Evolutionary conservation across 1,284 basidiomycete genomes (phyloP).

Genomic region (Heliocybe sulcata): DNA sequence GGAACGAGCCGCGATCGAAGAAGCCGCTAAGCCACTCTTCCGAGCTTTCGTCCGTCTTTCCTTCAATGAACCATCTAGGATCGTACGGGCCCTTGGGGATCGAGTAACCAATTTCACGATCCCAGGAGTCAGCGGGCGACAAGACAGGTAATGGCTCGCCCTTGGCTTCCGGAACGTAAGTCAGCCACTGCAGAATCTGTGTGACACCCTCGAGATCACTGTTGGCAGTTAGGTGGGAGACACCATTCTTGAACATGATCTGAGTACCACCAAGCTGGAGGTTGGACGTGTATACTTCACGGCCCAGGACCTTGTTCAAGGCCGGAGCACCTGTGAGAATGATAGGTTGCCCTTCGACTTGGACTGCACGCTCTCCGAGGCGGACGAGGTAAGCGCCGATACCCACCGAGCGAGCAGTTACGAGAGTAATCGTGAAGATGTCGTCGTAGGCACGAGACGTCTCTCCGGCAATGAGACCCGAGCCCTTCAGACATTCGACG

Average conservation of each 20-base stretch:
- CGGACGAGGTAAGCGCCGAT: slow-evolving; percentile 99
- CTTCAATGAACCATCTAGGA: slow-evolving; percentile 96
- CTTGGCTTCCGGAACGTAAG: slow-evolving; percentile 84
- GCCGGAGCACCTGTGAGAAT: slow-evolving; percentile 97
- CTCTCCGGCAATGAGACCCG: slow-evolving; percentile 97
- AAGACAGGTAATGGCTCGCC: slow-evolving; percentile 75
- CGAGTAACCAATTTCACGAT: slow-evolving; percentile 85
- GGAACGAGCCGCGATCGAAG: slow-evolving; percentile 96
- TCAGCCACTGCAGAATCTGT: slow-evolving; percentile 92
- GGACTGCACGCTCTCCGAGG: slow-evolving; percentile 95
- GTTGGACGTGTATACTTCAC: slow-evolving; percentile 99
- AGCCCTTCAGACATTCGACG: slow-evolving; percentile 94
- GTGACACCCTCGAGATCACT: slow-evolving; percentile 94
- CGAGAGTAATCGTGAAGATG: slow-evolving; percentile 99
- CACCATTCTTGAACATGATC: slow-evolving; percentile 99
- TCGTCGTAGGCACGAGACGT: slow-evolving; percentile 98
- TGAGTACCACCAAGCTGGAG: slow-evolving; percentile 98
- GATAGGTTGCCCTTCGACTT: slow-evolving; percentile 98
- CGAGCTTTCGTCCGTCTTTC: slow-evolving; percentile 81
- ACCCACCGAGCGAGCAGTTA: slow-evolving; percentile 97
- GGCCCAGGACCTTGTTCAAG: slow-evolving; percentile 98
- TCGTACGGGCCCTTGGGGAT: slow-evolving; percentile 96
- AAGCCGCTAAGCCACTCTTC: slow-evolving; percentile 82
- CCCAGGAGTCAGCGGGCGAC: slow-evolving; percentile 75
- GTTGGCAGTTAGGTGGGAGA: slow-evolving; percentile 91